Conservation (phyloP, 306 rosid genomes). For the Fagus crenata region DNA sequence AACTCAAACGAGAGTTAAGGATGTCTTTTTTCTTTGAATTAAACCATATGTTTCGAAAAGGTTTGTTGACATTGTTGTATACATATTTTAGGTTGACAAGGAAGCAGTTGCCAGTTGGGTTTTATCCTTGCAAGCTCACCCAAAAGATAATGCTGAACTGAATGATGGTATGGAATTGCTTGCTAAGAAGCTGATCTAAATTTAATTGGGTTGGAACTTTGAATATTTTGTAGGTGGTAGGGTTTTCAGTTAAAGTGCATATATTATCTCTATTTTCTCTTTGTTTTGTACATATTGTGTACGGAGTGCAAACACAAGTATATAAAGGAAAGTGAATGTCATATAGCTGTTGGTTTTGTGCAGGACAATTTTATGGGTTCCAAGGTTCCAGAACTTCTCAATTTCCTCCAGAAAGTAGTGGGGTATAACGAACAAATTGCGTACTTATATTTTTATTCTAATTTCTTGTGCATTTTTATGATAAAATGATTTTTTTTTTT, state of each 20-base stretch:
- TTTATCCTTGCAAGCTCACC: constrained; percentile 74
- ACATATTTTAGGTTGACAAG: constrained; percentile 54
- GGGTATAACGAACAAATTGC: constrained; percentile 46
- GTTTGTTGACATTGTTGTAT: background rate
- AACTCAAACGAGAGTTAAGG: background rate
- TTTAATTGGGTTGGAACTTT: background rate
- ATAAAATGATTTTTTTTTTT: background rate
- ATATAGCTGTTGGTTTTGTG: constrained; percentile 31
- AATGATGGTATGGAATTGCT: constrained; percentile 45
- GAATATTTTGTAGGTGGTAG: background rate
- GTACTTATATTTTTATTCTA: constrained; percentile 7
- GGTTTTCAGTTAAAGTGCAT: background rate
- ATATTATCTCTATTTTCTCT: constrained; percentile 10
- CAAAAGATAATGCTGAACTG: constrained; percentile 37
- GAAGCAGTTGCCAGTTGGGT: constrained; percentile 72
- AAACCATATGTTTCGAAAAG: background rate
- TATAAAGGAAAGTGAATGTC: background rate
- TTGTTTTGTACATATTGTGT: no score
- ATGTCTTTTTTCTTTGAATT: background rate
- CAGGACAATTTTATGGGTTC: constrained; percentile 83
- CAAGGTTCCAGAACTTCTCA: constrained; percentile 75
- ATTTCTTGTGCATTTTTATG: background rate
- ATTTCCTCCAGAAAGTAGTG: constrained; percentile 59
- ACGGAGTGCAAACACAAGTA: background rate
- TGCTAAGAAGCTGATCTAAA: background rate